Base-by-base conservation (phyloP, 768 basidiomycete species). In the Sistotremastrum suecicum region DNA sequence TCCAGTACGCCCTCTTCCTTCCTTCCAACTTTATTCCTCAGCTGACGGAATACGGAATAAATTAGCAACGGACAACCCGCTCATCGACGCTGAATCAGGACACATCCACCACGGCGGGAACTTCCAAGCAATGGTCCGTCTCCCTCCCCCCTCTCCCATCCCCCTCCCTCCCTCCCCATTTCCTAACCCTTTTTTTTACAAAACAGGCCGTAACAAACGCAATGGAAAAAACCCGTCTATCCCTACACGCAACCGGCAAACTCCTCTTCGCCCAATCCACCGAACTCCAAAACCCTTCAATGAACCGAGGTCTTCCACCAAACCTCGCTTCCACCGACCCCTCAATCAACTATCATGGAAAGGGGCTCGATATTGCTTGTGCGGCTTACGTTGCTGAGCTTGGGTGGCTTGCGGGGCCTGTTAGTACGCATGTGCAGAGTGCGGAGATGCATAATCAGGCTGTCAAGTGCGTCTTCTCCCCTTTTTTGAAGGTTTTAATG, bases 401-500 rank as follows among this genome's bases (percentile, higher is more conserved):
- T 33, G 87, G 86, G 31, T 80, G 73, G 56, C 71, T 89, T 29
- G 87, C 83, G 12, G 84, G 76, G 64, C 86, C 88, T 0, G 86
- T 90, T 7, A 82, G 81, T 3, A 85, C 84, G 0, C 80, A 83
- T 53, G 76, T 87, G 42, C 85, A 90, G 55, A 82, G 80, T 2
- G 87, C 87, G 1, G 87, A 91, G 63, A 86, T 89, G 83, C 84
- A 88, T 57, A 91, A 91, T 53, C 88, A 91, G 60, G 83, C 88
- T 39, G 75, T 91, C 61, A 91, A 91, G 83, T 86, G 51, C 49
- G 82, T 66, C 37, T 39, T 38, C 32, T 5, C 20, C 5, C 8
- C 39, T 30, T 20, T 34, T 9, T n/a, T 33, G 4, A 34, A 5
- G 31, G 11, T 20, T 11, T 32, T 9, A 39, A 31, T 41, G 39